Base-by-base conservation (phyloP, 495 filamentous ascomycete genomes). In the Durotheca rogersii region DNA sequence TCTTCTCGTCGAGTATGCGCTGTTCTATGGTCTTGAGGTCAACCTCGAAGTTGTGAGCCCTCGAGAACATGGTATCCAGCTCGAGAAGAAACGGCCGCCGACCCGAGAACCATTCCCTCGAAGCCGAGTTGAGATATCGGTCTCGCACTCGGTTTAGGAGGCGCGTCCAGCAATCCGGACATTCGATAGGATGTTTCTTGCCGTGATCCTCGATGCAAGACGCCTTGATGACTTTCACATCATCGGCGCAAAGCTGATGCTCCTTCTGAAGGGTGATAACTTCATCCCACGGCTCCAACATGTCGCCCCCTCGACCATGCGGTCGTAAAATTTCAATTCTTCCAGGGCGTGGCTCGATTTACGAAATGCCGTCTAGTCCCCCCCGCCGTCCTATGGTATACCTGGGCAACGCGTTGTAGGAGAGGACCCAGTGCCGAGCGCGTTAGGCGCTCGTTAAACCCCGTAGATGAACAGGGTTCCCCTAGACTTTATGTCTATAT, bases 41-140 rank as follows among this genome's bases (percentile, higher is more conserved):
- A 35, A 68, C 50, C 43, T 69, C 58, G 46, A 66, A 56, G 21
- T 63, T 60, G 45, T 65, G 61, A 33, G 69, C 72, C 14, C 66
- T 66, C 12, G 64, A 56, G 38, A 75, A 62, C 38, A 75, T 53
- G 7, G 53, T 44, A 46, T 71, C 67, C 9, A 77, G 60, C 32
- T 71, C 71, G 9, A 60, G 52, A 34, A 75, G 61, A 47, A 75
- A 74, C 1, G 56, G 48, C 21, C 61, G 62, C 5, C 68, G 61
- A 9, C 62, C 58, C 6, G 69, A 62, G 48, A 73, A 75, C 74
- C 74, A 76, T 56, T 77, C 74, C 4, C 62, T 61, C 11, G 49
- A 57, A 15, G 51, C 43, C 15, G 53, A 61, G 38, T 66, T 64
- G 27, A 68, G 51, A 41, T 70, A 74, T 46, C 66, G 64, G 23